Conservation (phyloP, 2,329 filamentous ascomycete species). For the Diaporthe caulivora region DNA sequence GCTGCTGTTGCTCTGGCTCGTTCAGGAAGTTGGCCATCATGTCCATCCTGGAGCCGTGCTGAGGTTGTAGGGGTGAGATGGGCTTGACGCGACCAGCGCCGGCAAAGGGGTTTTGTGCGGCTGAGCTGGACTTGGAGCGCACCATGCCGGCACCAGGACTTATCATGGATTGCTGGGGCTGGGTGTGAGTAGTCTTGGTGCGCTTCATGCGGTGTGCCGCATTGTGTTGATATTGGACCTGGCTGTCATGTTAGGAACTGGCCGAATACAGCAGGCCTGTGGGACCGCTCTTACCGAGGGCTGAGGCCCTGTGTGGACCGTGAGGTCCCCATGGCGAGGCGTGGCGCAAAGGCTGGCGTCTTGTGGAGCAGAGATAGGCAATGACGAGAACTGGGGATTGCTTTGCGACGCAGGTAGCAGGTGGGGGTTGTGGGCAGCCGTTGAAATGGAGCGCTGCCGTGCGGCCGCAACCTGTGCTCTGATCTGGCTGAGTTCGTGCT, state of each 20-base stretch:
- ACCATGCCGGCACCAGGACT: slow-evolving; percentile 55
- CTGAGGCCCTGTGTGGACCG: slow-evolving; percentile 27
- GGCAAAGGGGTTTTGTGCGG: slow-evolving; percentile 54
- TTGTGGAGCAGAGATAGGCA: slow-evolving; percentile 19
- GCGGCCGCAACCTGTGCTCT: slow-evolving; percentile 14
- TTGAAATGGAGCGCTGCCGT: slow-evolving; percentile 23
- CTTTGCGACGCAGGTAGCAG: slow-evolving; percentile 11
- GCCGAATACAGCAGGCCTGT: not conserved
- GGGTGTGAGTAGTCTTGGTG: slow-evolving; percentile 46
- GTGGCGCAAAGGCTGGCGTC: slow-evolving; percentile 16
- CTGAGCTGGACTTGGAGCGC: slow-evolving; percentile 58
- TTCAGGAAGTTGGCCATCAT: slow-evolving; percentile 39
- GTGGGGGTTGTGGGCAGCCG: not conserved
- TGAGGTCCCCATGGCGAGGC: slow-evolving; percentile 27
- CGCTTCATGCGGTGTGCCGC: slow-evolving; percentile 46
- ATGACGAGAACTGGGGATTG: slow-evolving; percentile 22
- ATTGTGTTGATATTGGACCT: slow-evolving; percentile 30
- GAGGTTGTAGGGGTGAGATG: slow-evolving; percentile 43
- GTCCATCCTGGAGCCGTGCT: slow-evolving; percentile 13
- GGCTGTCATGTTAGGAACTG: slow-evolving; percentile 3
- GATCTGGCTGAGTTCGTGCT: slow-evolving; percentile 1
- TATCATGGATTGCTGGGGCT: slow-evolving; percentile 46
- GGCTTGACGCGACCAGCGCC: slow-evolving; percentile 51
- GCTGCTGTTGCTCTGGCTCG: slow-evolving; percentile 40
- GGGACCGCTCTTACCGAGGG: slow-evolving; percentile 33